Conservation (phyloP, 805 yeast genomes). For the Metschnikowia reukaufii region DNA sequence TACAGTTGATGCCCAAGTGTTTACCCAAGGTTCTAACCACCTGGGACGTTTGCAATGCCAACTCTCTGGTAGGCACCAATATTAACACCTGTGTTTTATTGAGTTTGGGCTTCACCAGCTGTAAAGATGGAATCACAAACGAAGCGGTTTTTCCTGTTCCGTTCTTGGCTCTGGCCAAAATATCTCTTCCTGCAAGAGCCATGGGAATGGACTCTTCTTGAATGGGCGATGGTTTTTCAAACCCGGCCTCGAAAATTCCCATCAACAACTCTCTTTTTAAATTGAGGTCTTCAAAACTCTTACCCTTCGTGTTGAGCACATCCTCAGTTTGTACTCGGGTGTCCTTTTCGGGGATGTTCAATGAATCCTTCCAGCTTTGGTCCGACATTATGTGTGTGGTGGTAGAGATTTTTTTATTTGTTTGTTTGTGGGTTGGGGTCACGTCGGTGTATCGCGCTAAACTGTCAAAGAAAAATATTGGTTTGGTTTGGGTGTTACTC, state of each 20-base stretch:
- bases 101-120: constrained; percentile 79
- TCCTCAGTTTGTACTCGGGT: constrained; percentile 97
- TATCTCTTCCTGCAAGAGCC: constrained; percentile 92
- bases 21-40: constrained; percentile 95
- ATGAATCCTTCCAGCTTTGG: constrained; percentile 62
- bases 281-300: constrained; percentile 86
- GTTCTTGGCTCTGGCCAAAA: constrained; percentile 95
- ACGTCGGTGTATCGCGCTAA: neutral
- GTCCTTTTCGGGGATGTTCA: constrained; percentile 81
- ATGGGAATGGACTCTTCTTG: constrained; percentile 97
- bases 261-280: constrained; percentile 89
- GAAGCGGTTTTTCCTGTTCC: constrained; percentile 99
- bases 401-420: neutral
- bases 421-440: neutral
- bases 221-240: constrained; percentile 96
- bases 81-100: constrained; percentile 88
- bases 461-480: constrained; percentile 3
- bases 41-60: constrained; percentile 96
- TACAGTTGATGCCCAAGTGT: constrained; percentile 86
- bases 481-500: too few relatives aligned
- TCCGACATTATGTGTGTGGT: constrained; percentile 16
- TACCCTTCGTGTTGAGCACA: constrained; percentile 88
- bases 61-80: constrained; percentile 95
- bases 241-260: constrained; percentile 99
- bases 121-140: constrained; percentile 89